Percentiles rank a stretch among this genome's conserved stretches.
These are phyloP conservation scores for Dittrichia graveolens DNA, from an alignment of 129 eudicot genomes.

Conservation along the genomic window DNA sequence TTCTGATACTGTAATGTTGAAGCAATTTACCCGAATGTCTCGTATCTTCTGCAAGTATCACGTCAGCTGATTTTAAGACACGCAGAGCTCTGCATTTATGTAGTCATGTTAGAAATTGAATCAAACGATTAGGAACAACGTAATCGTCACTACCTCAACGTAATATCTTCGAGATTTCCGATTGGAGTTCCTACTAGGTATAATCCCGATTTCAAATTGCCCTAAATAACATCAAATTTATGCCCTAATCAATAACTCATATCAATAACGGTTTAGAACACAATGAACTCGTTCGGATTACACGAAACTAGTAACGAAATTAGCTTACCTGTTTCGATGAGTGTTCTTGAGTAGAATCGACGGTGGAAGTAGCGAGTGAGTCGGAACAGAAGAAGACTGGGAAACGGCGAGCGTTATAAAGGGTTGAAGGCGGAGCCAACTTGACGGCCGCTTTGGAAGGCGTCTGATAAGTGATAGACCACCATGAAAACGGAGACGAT, in stretches of 20 bases:
- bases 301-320: background rate
- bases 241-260: background rate
- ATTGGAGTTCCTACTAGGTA: constrained; percentile 90
- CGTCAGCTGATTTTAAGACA: constrained; percentile 81
- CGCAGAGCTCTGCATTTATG: constrained; percentile 66
- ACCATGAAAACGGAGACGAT: constrained; percentile 29
- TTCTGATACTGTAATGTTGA: constrained; percentile 69
- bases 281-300: background rate
- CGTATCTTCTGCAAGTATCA: constrained; percentile 92
- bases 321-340: constrained; percentile 56
- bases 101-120: background rate
- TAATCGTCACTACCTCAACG: constrained; percentile 54
- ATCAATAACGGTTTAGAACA: background rate
- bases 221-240: constrained; percentile 37
- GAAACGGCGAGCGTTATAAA: constrained; percentile 32
- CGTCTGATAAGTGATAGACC: constrained; percentile 9
- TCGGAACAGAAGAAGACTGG: constrained; percentile 49
- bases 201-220: constrained; percentile 70
- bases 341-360: constrained; percentile 25
- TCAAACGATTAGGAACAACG: background rate
- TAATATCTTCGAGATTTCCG: constrained; percentile 91
- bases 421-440: constrained; percentile 14
- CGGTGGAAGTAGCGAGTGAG: constrained; percentile 31
- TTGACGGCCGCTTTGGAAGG: constrained; percentile 9
- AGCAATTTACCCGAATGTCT: constrained; percentile 94